A percentile compares a stretch with the other conserved stretches of the same genome.
Conservation (phyloP, 768 basidiomycete species). For the Gymnopilus junonius region DNA sequence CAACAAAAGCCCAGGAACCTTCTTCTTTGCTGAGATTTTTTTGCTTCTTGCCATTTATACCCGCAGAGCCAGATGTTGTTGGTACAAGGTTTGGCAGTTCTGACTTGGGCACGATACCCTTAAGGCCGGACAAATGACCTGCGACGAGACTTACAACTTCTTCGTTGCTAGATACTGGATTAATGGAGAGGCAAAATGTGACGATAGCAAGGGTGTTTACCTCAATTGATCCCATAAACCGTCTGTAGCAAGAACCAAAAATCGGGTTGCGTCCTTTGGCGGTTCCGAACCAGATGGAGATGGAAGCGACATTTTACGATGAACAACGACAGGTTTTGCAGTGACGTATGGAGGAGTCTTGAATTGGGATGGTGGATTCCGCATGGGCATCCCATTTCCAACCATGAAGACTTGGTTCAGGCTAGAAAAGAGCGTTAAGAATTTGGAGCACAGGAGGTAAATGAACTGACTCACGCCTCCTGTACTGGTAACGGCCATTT, state of each 20-base stretch:
- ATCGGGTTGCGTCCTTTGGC: conserved; percentile 53
- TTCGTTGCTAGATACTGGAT: conserved; percentile 59
- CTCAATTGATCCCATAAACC: conserved; percentile 76
- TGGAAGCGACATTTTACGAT: conserved; percentile 67
- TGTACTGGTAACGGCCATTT: conserved; percentile 83
- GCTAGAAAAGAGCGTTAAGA: conserved; percentile 21
- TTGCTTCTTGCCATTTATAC: conserved; percentile 66
- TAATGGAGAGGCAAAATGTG: background rate
- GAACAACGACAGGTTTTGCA: conserved; percentile 80
- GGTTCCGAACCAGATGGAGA: conserved; percentile 29
- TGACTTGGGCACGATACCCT: conserved; percentile 65
- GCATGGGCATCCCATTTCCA: conserved; percentile 62
- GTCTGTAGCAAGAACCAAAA: conserved; percentile 91
- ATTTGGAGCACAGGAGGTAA: background rate
- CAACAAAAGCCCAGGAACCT: conserved; percentile 78
- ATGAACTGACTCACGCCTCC: conserved; percentile 55
- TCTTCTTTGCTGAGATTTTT: conserved; percentile 44
- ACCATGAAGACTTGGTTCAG: conserved; percentile 69
- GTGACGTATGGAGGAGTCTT: conserved; percentile 95
- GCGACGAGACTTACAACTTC: conserved; percentile 89
- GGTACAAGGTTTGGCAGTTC: conserved; percentile 58
- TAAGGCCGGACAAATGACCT: conserved; percentile 75
- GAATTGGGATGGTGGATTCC: conserved; percentile 62
- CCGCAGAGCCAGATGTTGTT: conserved; percentile 54
- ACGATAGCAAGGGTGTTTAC: conserved; percentile 24